Conservation (phyloP, 2,329 filamentous ascomycete genomes). For the Fusarium bulbicola region DNA sequence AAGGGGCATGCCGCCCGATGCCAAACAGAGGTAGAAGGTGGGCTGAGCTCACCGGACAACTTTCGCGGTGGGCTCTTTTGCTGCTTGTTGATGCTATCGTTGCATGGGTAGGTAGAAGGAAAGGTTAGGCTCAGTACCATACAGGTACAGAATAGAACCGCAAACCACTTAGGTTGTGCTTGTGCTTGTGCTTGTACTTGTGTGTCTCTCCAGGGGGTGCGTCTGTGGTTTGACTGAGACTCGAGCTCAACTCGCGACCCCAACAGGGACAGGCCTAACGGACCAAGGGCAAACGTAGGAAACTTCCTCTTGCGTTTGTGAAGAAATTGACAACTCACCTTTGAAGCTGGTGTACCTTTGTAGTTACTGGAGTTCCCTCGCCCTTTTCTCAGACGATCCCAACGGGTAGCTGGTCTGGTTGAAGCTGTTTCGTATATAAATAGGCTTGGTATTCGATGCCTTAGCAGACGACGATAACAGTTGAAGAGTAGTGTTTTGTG, state of each 20-base stretch:
- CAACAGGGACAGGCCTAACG: constrained; percentile 38
- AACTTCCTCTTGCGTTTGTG: constrained; percentile 23
- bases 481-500: not conserved
- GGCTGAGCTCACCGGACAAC: constrained; percentile 40
- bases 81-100: constrained; percentile 22
- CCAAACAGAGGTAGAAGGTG: constrained; percentile 34
- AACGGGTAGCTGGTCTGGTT: not conserved
- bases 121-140: not conserved
- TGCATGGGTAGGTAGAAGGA: constrained; percentile 13
- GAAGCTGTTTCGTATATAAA: not conserved
- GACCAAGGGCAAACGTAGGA: constrained; percentile 37
- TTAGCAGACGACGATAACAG: not conserved
- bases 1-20: constrained; percentile 32
- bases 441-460: not conserved
- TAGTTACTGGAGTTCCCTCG: constrained; percentile 5
- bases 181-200: not conserved
- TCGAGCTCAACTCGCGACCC: constrained; percentile 16
- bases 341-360: constrained; percentile 11
- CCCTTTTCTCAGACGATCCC: constrained; percentile 9
- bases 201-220: not conserved
- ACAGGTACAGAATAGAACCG: constrained; percentile 10
- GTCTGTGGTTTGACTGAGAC: constrained; percentile 14
- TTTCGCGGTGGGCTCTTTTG: constrained; percentile 10
- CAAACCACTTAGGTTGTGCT: not conserved
- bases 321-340: constrained; percentile 15